Base-by-base conservation (phyloP, 2,329 filamentous ascomycete species). In the Epicoccum nigrum region DNA sequence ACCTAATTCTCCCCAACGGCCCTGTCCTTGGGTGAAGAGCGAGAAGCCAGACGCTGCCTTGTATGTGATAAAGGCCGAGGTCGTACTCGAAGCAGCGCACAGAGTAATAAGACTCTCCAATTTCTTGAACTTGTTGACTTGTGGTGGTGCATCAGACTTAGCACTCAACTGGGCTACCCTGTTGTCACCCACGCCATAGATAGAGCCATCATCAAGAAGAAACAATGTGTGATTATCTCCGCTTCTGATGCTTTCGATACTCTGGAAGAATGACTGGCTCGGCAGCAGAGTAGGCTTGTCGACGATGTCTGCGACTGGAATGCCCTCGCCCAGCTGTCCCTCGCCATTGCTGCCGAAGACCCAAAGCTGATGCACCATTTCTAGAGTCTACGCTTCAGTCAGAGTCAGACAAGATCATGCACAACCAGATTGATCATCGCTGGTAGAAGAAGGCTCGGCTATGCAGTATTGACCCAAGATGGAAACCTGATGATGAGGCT, bases 151-250 rank as follows among this genome's bases (percentile, higher is more conserved):
- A 15, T 39, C 35, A 33, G 20, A 8, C 4, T 28, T 17, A 4
- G 35, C 15, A 25, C 27, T 25, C 38, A 43, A 28, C 32, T 81
- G 75, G 5, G 75, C 74, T 59, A 79, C 75, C 7, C 58, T 67
- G 67, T 83, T 77, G 51, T 86, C 83, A 1, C 92, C 92, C 37
- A 85, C 81, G 64, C 83, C 86, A 64, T 84, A 88, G 0, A 92
- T 76, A 1, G 75, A 61, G 0, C 87, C 86, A 20, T 77, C 68
- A 4, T 77, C 66, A n/a, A 82, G 83, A 9, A 92, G 77, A 8
- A 96, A 70, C 4, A 97, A 75, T 0, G 91, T 95, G 71, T 97
- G 93, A 66, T 97, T 97, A 1, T 92, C 92, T 4, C 93, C 93
- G 7, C 90, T 80, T 35, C 69, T 74, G 20, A 87, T 77, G 12